Evolutionary conservation across 306 rosid genomes (phyloP).

Genomic region (Glycine tomentella): DNA sequence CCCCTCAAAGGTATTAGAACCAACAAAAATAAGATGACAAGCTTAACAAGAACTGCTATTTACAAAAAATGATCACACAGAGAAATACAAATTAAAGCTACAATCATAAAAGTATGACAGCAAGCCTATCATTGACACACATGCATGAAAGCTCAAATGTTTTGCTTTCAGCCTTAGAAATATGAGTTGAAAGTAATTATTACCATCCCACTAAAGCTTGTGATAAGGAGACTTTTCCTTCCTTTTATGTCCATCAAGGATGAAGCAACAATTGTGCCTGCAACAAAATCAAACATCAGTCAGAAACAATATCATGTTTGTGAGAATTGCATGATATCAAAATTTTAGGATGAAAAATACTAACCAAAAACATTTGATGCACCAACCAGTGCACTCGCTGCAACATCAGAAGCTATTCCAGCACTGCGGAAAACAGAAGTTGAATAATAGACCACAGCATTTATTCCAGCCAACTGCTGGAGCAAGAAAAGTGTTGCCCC

Average conservation of each 20-base stretch:
- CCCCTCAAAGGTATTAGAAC: neutral
- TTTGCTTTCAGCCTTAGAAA: neutral
- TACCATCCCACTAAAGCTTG: constrained; percentile 97
- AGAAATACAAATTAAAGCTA: neutral
- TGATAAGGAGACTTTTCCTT: constrained; percentile 83
- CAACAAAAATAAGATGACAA: neutral
- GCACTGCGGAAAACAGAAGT: constrained; percentile 94
- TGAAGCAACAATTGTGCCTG: constrained; percentile 88
- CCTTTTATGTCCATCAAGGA: constrained; percentile 94
- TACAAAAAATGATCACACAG: neutral
- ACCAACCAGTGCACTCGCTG: constrained; percentile 98
- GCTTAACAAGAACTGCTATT: constrained; percentile 14
- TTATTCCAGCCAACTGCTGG: constrained; percentile 95
- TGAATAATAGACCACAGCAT: constrained; percentile 94
- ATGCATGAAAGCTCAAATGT: neutral
- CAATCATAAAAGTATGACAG: neutral
- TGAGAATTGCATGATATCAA: neutral
- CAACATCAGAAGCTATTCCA: constrained; percentile 93
- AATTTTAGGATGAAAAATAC: constrained; percentile 41
- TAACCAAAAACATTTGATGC: constrained; percentile 91
- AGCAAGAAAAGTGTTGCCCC: constrained; percentile 89
- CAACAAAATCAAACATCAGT: constrained; percentile 42
- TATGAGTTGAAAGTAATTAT: constrained; percentile 31
- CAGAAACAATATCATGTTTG: constrained; percentile 28
- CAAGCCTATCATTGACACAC: neutral